A percentile compares a stretch with the other conserved stretches of the same genome.
Evolutionary conservation across 345 rosid genomes (phyloP).

Genomic region (Salix suchowensis): DNA sequence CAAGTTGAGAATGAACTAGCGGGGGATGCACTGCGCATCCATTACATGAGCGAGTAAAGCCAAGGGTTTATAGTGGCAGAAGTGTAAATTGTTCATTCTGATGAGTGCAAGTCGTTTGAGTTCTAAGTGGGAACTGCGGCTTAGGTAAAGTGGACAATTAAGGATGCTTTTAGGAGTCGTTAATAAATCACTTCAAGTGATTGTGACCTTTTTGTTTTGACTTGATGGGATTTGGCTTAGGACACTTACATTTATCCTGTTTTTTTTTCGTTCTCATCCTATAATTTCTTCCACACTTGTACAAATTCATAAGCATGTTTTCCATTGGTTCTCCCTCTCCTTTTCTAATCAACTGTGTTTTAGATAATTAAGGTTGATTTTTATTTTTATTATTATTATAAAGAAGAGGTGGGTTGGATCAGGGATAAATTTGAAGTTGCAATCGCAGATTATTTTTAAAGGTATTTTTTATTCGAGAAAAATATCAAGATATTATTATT

Average conservation of each 20-base stretch:
- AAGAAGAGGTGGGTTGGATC: too few relatives aligned
- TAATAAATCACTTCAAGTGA: neutral
- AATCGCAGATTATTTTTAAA: too few relatives aligned
- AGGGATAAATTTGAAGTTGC: too few relatives aligned
- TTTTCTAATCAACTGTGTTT: too few relatives aligned
- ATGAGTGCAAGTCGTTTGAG: neutral
- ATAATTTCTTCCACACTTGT: neutral
- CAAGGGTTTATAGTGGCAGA: neutral
- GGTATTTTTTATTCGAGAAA: too few relatives aligned
- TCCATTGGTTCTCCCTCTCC: neutral
- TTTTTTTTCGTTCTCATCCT: neutral
- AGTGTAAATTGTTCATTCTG: neutral
- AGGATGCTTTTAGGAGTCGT: neutral
- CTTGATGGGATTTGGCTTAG: neutral
- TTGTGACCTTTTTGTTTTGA: neutral
- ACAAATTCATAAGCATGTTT: neutral
- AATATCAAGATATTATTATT: too few relatives aligned
- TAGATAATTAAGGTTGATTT: too few relatives aligned
- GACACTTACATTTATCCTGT: neutral
- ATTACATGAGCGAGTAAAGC: neutral
- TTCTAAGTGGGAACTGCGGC: neutral
- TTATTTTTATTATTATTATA: too few relatives aligned
- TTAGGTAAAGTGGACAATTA: neutral
- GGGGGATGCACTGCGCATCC: neutral
- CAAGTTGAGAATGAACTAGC: neutral